These are phyloP conservation scores for Colletotrichum ledebouriae DNA, from an alignment of 2,329 filamentous ascomycete species.

Conservation along the genomic window DNA sequence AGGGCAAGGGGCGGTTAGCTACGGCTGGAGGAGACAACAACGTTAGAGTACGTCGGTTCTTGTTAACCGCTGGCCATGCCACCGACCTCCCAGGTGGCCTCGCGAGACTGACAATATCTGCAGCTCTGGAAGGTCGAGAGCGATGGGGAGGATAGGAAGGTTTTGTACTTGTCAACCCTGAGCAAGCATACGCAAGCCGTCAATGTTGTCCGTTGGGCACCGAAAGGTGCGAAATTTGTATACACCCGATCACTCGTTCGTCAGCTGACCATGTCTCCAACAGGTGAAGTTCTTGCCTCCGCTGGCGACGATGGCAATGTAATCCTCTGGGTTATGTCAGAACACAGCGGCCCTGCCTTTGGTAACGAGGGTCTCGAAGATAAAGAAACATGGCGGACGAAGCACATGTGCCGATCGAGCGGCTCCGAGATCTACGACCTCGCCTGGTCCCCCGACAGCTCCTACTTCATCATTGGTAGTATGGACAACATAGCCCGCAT, in stretches of 20 bases:
- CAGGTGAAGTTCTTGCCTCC: constrained; percentile 93
- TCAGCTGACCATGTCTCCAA: not conserved
- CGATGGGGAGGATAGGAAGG: constrained; percentile 86
- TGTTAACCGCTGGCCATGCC: constrained; percentile 15
- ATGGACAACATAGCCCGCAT: constrained; percentile 99
- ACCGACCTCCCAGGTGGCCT: constrained; percentile 4
- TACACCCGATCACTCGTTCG: not conserved
- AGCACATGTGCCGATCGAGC: constrained; percentile 96
- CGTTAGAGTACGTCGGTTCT: constrained; percentile 77
- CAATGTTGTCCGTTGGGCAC: constrained; percentile 97
- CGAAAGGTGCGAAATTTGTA: constrained; percentile 75
- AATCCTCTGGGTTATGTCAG: constrained; percentile 93
- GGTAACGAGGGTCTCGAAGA: constrained; percentile 91
- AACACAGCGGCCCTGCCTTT: constrained; percentile 77
- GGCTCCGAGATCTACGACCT: constrained; percentile 98
- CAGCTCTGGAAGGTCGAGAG: constrained; percentile 92
- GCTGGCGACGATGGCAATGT: constrained; percentile 98
- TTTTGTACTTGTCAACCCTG: constrained; percentile 92
- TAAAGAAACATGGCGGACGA: constrained; percentile 96
- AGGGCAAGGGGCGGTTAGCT: constrained; percentile 90
- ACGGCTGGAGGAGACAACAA: constrained; percentile 97
- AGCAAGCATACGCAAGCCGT: constrained; percentile 96
- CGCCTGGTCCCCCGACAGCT: constrained; percentile 97
- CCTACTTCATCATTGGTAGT: constrained; percentile 97
- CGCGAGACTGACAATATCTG: constrained; percentile 30